phyloP scores from a whole-genome alignment of 2,329 filamentous ascomycete genomes.

The Colletotrichum sp. region DNA sequence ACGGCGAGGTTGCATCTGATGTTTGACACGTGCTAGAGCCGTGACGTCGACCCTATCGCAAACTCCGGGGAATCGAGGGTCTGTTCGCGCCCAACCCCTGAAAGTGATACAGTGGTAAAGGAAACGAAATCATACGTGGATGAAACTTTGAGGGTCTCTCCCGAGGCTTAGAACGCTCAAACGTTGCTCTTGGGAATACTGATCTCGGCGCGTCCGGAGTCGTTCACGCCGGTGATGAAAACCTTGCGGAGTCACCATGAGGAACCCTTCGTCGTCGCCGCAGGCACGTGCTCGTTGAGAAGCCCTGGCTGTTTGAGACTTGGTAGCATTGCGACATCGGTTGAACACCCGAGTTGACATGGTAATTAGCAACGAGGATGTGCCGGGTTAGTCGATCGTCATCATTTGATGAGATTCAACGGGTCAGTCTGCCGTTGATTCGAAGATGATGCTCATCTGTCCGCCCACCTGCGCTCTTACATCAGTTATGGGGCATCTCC shows the following conservation, averaged over 20 bases:
- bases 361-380: not conserved
- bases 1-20: slow-evolving; percentile 4
- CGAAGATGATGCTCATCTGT: not conserved
- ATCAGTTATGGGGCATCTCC: not conserved
- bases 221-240: not conserved
- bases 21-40: slow-evolving; percentile 10
- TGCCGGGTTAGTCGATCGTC: not conserved
- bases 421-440: not conserved
- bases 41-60: not conserved
- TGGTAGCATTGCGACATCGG: slow-evolving; percentile 2
- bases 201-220: not conserved
- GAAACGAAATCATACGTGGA: not conserved
- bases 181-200: not conserved
- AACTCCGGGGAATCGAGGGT: not conserved
- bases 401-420: not conserved
- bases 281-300: not conserved
- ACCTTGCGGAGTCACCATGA: not conserved
- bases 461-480: not conserved
- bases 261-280: not conserved
- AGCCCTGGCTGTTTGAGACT: not conserved
- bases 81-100: slow-evolving; percentile 7
- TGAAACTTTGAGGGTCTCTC: not conserved
- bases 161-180: not conserved
- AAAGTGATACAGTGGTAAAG: not conserved
- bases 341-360: slow-evolving; percentile 5